phyloP scores from a whole-genome alignment of 139 green algal genomes.

The Volvox reticuliferus region DNA sequence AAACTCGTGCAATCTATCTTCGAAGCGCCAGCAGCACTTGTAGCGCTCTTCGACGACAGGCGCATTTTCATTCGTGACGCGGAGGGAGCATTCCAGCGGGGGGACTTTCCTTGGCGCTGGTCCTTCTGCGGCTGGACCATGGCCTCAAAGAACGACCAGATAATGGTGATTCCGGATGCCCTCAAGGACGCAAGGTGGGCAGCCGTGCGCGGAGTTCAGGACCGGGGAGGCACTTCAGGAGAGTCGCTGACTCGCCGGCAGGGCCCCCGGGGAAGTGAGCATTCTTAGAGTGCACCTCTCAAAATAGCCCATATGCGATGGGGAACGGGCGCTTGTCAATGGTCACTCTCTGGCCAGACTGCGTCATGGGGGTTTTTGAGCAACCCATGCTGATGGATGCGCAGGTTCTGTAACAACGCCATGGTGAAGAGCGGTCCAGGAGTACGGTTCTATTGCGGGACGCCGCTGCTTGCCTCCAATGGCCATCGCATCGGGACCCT shows the following conservation, averaged over 20 bases:
- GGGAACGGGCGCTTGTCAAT: too few species aligned
- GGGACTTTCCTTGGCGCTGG: slow-evolving; percentile 62
- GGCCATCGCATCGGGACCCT: slow-evolving; percentile 74
- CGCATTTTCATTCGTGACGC: slow-evolving; percentile 55
- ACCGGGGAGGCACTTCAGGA: too few species aligned
- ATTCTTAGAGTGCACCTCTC: too few species aligned
- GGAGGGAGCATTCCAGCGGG: slow-evolving; percentile 41
- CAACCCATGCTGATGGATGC: background rate
- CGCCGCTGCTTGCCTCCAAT: slow-evolving; percentile 76
- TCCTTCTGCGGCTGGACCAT: slow-evolving; percentile 84
- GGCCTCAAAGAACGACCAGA: slow-evolving; percentile 60
- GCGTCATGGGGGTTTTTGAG: too few species aligned
- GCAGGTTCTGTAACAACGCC: slow-evolving; percentile 77
- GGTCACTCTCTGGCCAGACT: too few species aligned
- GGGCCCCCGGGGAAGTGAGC: too few species aligned
- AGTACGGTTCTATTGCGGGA: slow-evolving; percentile 82
- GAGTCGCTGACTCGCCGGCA: too few species aligned
- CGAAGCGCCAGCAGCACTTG: slow-evolving; percentile 33
- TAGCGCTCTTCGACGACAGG: slow-evolving; percentile 57
- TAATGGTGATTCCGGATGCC: slow-evolving; percentile 80
- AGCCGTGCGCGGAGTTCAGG: too few species aligned
- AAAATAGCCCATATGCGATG: too few species aligned
- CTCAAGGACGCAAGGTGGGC: slow-evolving; percentile 63
- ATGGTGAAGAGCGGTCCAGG: slow-evolving; percentile 60
- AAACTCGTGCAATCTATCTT: slow-evolving; percentile 58